These are phyloP conservation scores for Alternaria arborescens DNA, from an alignment of 2,329 filamentous ascomycete species.

Conservation along the genomic window DNA sequence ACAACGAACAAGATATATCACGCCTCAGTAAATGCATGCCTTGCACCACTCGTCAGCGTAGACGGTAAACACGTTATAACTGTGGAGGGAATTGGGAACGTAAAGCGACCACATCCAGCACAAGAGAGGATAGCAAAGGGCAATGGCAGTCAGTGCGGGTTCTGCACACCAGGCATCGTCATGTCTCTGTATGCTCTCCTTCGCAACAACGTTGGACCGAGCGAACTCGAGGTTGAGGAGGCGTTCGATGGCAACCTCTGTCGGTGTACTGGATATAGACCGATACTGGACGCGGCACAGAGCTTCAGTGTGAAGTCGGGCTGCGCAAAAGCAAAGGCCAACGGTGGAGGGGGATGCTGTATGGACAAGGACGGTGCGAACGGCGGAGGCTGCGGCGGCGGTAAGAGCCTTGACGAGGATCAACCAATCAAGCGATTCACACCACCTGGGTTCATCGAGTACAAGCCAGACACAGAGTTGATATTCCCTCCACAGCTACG, in stretches of 20 bases:
- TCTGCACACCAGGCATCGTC: conserved; percentile 97
- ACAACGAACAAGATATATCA: conserved; percentile 94
- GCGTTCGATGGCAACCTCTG: conserved; percentile 97
- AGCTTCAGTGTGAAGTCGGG: conserved; percentile 74
- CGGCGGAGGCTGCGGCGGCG: conserved; percentile 57
- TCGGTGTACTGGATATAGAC: conserved; percentile 92
- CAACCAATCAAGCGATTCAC: conserved; percentile 72
- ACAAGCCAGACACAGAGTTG: conserved; percentile 90
- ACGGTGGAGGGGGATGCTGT: conserved; percentile 74
- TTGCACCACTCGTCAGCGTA: conserved; percentile 89
- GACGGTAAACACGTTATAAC: conserved; percentile 99
- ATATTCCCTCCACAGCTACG: conserved; percentile 90
- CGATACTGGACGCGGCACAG: conserved; percentile 92
- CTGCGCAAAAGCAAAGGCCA: conserved; percentile 65
- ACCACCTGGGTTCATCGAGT: conserved; percentile 90
- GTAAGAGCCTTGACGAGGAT: conserved; percentile 51
- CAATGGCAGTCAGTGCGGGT: conserved; percentile 93
- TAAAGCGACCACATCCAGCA: conserved; percentile 83
- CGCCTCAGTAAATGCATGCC: conserved; percentile 93
- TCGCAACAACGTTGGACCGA: conserved; percentile 80
- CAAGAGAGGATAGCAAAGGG: conserved; percentile 91
- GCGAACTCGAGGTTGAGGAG: conserved; percentile 87
- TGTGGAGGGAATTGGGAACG: conserved; percentile 92
- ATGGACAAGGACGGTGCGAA: conserved; percentile 63
- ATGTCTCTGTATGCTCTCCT: conserved; percentile 96